Base-by-base conservation (phyloP, 208 protist genomes). In the Lotmaria passim region DNA sequence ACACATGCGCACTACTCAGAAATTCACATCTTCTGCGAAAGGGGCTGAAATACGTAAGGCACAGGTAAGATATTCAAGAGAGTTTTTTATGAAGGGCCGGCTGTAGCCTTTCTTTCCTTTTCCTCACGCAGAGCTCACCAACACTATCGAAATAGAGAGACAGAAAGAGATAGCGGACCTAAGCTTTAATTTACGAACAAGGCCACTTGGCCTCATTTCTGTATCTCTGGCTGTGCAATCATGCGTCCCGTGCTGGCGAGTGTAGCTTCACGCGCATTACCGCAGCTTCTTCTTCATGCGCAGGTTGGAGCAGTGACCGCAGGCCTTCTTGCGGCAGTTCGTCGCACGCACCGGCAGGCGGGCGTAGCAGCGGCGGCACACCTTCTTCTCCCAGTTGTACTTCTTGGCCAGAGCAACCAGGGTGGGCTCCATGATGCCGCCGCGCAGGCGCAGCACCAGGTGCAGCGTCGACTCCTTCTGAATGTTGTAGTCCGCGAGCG, bases 211-310 rank as follows among this genome's bases (percentile, higher is more conserved):
- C n/a, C n/a, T n/a, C n/a, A n/a, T n/a, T n/a, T n/a, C n/a, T n/a
- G n/a, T n/a, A n/a, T n/a, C n/a, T n/a, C n/a, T n/a, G n/a, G n/a
- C n/a, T n/a, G n/a, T n/a, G n/a, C n/a, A n/a, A n/a, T n/a, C n/a
- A n/a, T n/a, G n/a, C n/a, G n/a, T n/a, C n/a, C n/a, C n/a, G n/a
- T n/a, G n/a, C n/a, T n/a, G n/a, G n/a, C n/a, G n/a, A n/a, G n/a
- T n/a, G n/a, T n/a, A n/a, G n/a, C n/a, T n/a, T n/a, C n/a, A n/a
- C n/a, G n/a, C n/a, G n/a, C n/a, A n/a, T n/a, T n/a, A n/a, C n/a
- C n/a, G n/a, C n/a, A n/a, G n/a, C 93, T 99, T 99, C 98, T 99
- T 99, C 98, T 99, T 99, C 81, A 95, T 91, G 84, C 99, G 96
- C n/a, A 99, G 92, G 82, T 99, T 86, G 80, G 91, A 99, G 86